Conservation (phyloP, 2,329 filamentous ascomycete species). For the Penicillium sp. region DNA sequence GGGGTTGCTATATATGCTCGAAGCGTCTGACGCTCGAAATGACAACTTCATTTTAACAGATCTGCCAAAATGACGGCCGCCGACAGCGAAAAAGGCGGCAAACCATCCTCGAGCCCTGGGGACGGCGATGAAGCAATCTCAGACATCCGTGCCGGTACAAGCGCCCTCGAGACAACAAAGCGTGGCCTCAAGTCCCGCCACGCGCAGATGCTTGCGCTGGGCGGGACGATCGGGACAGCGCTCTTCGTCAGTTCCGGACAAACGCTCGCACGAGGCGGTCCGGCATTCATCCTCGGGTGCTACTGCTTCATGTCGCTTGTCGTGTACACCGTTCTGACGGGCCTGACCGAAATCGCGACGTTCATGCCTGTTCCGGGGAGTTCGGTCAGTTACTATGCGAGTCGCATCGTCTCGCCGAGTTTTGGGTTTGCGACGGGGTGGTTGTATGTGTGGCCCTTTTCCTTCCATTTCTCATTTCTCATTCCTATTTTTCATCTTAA, state of each 20-base stretch:
- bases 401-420: conserved; percentile 49
- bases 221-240: conserved; percentile 58
- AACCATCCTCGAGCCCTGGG: too few relatives aligned
- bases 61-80: too few relatives aligned
- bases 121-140: too few relatives aligned
- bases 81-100: too few relatives aligned
- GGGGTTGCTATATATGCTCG: too few relatives aligned
- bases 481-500: too few relatives aligned
- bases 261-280: conserved; percentile 58
- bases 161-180: not conserved
- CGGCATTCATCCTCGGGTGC: conserved; percentile 56
- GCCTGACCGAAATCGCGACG: conserved; percentile 46
- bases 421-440: conserved; percentile 55
- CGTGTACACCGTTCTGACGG: conserved; percentile 54
- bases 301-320: conserved; percentile 56
- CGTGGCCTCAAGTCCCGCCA: conserved; percentile 16
- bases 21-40: too few relatives aligned
- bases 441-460: conserved; percentile 50
- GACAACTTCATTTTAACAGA: too few relatives aligned
- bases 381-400: conserved; percentile 50
- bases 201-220: conserved; percentile 17
- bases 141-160: not conserved
- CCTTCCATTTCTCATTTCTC: too few relatives aligned
- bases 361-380: conserved; percentile 50
- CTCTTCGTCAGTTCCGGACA: conserved; percentile 60